phyloP scores from a whole-genome alignment of 495 filamentous ascomycete species.

The Daldinia loculata region DNA sequence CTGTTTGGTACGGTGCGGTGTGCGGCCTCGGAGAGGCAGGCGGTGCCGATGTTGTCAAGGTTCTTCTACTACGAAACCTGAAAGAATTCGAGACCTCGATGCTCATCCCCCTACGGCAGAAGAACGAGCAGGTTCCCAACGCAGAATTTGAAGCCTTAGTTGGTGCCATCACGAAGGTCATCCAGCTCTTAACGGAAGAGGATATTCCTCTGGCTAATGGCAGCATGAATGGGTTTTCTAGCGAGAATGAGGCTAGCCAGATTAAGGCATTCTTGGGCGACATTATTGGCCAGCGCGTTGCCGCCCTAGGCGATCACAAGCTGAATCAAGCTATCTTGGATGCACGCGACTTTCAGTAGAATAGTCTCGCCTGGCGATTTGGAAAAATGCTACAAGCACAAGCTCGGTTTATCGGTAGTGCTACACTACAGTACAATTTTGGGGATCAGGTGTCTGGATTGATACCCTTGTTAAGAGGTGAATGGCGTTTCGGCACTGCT shows the following conservation, averaged over 20 bases:
- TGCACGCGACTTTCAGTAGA: constrained; percentile 44
- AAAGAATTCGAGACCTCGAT: constrained; percentile 74
- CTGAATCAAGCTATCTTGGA: constrained; percentile 62
- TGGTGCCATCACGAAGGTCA: constrained; percentile 66
- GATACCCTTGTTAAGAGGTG: constrained; percentile 16
- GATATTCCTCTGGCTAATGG: constrained; percentile 35
- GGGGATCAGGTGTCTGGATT: constrained; percentile 21
- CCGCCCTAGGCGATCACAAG: constrained; percentile 58
- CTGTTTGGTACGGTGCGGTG: constrained; percentile 87
- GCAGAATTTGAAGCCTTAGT: constrained; percentile 71
- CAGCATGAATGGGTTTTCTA: constrained; percentile 43
- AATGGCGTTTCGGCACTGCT: constrained; percentile 4
- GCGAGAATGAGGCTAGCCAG: constrained; percentile 58
- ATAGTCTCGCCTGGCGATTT: neutral
- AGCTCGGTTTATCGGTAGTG: neutral
- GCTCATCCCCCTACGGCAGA: constrained; percentile 67
- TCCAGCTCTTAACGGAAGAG: constrained; percentile 54
- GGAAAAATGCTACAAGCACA: neutral
- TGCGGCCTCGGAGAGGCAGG: constrained; percentile 78
- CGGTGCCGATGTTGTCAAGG: constrained; percentile 78
- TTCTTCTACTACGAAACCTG: constrained; percentile 82
- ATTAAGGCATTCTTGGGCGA: constrained; percentile 64
- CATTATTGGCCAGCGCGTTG: constrained; percentile 67
- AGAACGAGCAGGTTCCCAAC: constrained; percentile 59
- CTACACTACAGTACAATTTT: neutral